A percentile compares a stretch with the other conserved stretches of the same genome.
Conservation (phyloP, 441 rosid species). For the Jatropha multifida region DNA sequence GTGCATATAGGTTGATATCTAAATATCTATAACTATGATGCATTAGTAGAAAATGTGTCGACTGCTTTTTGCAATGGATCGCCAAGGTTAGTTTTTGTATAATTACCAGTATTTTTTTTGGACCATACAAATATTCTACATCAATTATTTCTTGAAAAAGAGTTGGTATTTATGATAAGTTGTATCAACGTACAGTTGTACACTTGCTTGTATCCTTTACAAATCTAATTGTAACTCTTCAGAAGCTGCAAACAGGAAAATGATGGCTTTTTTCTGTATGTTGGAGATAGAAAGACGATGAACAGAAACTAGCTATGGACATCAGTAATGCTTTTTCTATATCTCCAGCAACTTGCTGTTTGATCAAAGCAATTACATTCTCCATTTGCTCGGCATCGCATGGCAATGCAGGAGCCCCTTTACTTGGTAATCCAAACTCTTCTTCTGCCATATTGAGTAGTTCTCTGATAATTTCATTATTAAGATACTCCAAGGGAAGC, state of each 20-base stretch:
- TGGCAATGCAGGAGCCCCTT: neutral
- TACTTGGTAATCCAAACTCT: conserved; percentile 14
- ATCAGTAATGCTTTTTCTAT: neutral
- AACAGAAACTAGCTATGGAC: too few relatives aligned
- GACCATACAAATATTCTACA: neutral
- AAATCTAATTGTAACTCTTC: neutral
- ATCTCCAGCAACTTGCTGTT: conserved; percentile 3
- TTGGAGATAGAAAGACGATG: neutral
- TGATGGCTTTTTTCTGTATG: neutral
- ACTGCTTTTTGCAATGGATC: neutral
- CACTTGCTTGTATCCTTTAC: neutral
- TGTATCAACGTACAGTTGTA: neutral
- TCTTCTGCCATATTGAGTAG: conserved; percentile 17
- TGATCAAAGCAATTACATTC: conserved; percentile 18
- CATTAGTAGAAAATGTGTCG: too few relatives aligned
- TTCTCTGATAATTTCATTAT: conserved; percentile 15
- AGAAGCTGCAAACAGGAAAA: neutral
- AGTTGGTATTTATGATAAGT: neutral
- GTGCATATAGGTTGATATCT: too few relatives aligned
- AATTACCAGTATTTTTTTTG: neutral
- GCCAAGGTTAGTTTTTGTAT: neutral
- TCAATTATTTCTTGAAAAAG: neutral
- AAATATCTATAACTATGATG: too few relatives aligned
- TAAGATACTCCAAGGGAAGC: conserved; percentile 18
- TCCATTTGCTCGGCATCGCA: neutral